Conservation (phyloP, 2,329 filamentous ascomycete genomes). For the Ramichloridium luteum region DNA sequence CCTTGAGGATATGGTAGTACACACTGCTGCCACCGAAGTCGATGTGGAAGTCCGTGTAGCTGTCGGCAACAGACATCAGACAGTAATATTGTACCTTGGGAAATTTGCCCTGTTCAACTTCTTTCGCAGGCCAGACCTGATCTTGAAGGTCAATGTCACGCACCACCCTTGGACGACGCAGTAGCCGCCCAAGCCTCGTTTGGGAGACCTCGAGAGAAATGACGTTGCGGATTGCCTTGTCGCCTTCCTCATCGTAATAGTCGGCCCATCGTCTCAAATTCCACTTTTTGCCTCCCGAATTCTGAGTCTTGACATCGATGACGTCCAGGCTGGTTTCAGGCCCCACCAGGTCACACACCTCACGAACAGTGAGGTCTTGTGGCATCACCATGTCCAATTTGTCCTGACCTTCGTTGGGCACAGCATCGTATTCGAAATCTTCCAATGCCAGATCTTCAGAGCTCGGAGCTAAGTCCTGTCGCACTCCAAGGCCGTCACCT, state of each 20-base stretch:
- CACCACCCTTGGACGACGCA: constrained; percentile 52
- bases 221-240: constrained; percentile 54
- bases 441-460: constrained; percentile 21
- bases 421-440: constrained; percentile 38
- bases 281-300: constrained; percentile 49
- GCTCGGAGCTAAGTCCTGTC: constrained; percentile 2
- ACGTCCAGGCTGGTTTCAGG: constrained; percentile 51
- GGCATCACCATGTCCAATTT: constrained; percentile 57
- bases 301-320: constrained; percentile 58
- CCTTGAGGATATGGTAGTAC: constrained; percentile 57
- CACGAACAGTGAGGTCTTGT: constrained; percentile 48
- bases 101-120: constrained; percentile 42
- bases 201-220: constrained; percentile 58
- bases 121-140: constrained; percentile 42
- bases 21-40: constrained; percentile 61
- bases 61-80: constrained; percentile 59
- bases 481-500: constrained; percentile 3
- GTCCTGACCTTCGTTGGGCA: constrained; percentile 50
- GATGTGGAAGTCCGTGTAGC: constrained; percentile 61
- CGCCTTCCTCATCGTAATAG: constrained; percentile 51
- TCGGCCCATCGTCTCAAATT: constrained; percentile 55
- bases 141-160: constrained; percentile 49
- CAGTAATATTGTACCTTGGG: constrained; percentile 58
- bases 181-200: constrained; percentile 48
- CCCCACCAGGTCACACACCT: constrained; percentile 52